phyloP scores from a whole-genome alignment of 305 asterid species.

The Solanum chacoense region DNA sequence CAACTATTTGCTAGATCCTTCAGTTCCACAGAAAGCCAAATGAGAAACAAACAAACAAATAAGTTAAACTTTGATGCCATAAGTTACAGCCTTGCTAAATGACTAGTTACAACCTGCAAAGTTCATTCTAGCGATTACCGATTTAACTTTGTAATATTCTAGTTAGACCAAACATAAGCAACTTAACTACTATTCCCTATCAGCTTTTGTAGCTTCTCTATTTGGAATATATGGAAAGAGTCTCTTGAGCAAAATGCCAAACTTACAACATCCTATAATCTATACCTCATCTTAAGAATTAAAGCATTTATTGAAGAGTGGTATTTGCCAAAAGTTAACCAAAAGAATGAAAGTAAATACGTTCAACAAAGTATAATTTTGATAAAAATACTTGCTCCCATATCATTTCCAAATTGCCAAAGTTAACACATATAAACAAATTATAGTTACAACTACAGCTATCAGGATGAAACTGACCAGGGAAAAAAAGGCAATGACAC shows the following conservation, averaged over 20 bases:
- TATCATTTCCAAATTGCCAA: slow-evolving; percentile 2
- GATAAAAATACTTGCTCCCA: not conserved
- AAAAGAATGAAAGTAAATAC: not conserved
- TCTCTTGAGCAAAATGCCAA: not conserved
- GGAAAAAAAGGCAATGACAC: not conserved
- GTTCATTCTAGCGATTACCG: not conserved
- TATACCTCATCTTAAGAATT: not conserved
- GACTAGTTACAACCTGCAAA: not conserved
- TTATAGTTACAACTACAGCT: not conserved
- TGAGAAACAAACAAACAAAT: not conserved
- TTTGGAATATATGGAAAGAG: not conserved
- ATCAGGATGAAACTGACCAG: not conserved
- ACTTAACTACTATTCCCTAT: not conserved
- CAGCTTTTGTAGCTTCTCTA: not conserved
- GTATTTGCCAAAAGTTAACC: not conserved
- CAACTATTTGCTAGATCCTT: not conserved
- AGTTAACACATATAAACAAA: not conserved
- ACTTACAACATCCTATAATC: not conserved
- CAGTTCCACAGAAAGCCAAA: not conserved
- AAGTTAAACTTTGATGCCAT: not conserved
- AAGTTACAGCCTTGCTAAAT: not conserved
- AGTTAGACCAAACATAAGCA: not conserved
- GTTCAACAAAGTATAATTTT: not conserved
- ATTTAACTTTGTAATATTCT: not conserved
- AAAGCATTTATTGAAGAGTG: not conserved